phyloP scores from a whole-genome alignment of 495 filamentous ascomycete species.

The Talaromyces proteolyticus region DNA sequence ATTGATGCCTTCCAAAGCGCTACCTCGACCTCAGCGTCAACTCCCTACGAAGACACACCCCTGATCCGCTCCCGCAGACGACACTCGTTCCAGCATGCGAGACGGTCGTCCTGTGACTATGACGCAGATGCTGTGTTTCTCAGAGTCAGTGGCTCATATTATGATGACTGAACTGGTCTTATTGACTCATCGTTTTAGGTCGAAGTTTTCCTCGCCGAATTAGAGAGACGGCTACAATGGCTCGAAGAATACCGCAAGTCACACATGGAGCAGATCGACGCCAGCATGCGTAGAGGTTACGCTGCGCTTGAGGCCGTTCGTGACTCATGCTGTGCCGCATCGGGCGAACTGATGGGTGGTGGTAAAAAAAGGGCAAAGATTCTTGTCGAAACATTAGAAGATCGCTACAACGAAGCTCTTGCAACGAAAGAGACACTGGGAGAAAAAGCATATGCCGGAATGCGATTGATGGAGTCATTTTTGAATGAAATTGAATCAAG shows the following conservation, averaged over 20 bases:
- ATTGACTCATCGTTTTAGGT: constrained; percentile 43
- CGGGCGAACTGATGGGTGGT: constrained; percentile 82
- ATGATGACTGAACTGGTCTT: background rate
- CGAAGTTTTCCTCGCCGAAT: constrained; percentile 82
- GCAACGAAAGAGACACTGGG: constrained; percentile 80
- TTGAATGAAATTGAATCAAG: constrained; percentile 76
- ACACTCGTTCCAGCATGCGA: constrained; percentile 59
- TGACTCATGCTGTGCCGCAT: constrained; percentile 82
- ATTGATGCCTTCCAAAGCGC: constrained; percentile 35
- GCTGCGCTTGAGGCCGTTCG: constrained; percentile 80
- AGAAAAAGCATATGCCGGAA: constrained; percentile 82
- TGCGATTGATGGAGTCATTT: constrained; percentile 79
- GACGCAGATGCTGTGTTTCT: constrained; percentile 64
- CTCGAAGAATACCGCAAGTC: constrained; percentile 84
- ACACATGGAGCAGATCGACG: constrained; percentile 73
- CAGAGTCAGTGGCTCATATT: constrained; percentile 25
- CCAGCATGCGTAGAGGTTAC: constrained; percentile 75
- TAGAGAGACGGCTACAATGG: constrained; percentile 81
- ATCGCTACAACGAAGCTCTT: constrained; percentile 81
- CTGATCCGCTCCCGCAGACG: constrained; percentile 43
- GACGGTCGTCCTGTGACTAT: constrained; percentile 57
- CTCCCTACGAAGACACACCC: constrained; percentile 27
- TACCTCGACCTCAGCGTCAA: constrained; percentile 23
- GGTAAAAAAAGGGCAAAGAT: constrained; percentile 78
- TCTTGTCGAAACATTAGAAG: constrained; percentile 91